Conservation (phyloP, 225 moss, liverwort and hornwort species). For the Physcomitrium patens region DNA sequence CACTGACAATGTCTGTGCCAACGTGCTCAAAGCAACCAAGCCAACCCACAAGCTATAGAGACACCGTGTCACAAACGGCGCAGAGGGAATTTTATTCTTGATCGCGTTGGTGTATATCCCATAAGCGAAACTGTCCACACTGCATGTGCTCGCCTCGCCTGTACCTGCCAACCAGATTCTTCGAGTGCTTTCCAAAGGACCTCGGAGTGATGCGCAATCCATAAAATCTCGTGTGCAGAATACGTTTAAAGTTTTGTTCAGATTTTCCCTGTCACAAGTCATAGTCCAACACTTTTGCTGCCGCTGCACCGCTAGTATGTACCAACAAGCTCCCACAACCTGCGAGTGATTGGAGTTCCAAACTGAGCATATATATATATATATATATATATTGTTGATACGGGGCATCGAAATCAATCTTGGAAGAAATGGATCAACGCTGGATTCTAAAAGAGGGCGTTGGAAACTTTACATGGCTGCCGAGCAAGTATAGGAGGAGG, state of each 20-base stretch:
- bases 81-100: conserved; percentile 48
- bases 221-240: conserved; percentile 33
- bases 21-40: conserved; percentile 77
- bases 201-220: conserved; percentile 39
- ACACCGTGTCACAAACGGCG: conserved; percentile 59
- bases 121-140: conserved; percentile 40
- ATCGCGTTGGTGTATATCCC: conserved; percentile 64
- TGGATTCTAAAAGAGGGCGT: no score
- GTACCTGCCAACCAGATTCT: conserved; percentile 30
- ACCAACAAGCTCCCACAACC: conserved; percentile 58
- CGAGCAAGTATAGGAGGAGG: conserved; percentile 68
- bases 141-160: conserved; percentile 22
- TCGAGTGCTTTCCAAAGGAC: conserved; percentile 2
- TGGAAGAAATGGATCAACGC: no score
- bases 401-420: no score
- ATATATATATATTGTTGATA: no score
- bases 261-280: background rate
- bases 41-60: conserved; percentile 93
- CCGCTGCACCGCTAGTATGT: conserved; percentile 36
- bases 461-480: conserved; percentile 46
- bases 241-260: background rate
- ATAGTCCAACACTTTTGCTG: conserved; percentile 39
- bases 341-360: conserved; percentile 11
- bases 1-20: conserved; percentile 64
- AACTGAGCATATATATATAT: background rate